Evolutionary conservation across 2,329 filamentous ascomycete genomes (phyloP).

Genomic region (Aspergillus candidus): DNA sequence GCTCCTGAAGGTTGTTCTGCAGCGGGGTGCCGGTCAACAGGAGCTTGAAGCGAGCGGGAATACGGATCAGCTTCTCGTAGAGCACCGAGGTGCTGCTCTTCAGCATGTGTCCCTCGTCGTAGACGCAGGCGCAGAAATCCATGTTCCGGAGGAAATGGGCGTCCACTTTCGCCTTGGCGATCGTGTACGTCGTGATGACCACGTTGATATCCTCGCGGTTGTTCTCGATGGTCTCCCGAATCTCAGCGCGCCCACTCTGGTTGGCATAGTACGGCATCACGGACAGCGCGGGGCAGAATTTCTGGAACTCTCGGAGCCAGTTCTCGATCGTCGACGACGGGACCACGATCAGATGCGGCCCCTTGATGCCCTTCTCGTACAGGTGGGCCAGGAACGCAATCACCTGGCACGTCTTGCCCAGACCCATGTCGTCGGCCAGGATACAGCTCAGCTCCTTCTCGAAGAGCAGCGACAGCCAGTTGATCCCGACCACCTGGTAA

Average conservation of each 20-base stretch:
- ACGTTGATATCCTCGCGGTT: slow-evolving; percentile 62
- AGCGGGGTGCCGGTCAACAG: slow-evolving; percentile 86
- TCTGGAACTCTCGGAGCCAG: slow-evolving; percentile 84
- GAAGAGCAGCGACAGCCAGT: slow-evolving; percentile 86
- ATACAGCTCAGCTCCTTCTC: slow-evolving; percentile 77
- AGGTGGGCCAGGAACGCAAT: slow-evolving; percentile 86
- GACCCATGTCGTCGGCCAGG: slow-evolving; percentile 90
- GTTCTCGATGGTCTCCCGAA: slow-evolving; percentile 61
- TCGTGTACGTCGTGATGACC: slow-evolving; percentile 66
- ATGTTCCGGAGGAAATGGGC: slow-evolving; percentile 57
- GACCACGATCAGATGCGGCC: slow-evolving; percentile 79
- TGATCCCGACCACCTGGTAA: slow-evolving; percentile 89
- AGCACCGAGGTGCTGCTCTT: slow-evolving; percentile 81
- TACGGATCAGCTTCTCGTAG: slow-evolving; percentile 71
- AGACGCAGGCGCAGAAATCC: slow-evolving; percentile 61
- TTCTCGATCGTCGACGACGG: slow-evolving; percentile 93
- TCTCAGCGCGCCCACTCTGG: slow-evolving; percentile 60
- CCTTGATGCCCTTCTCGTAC: slow-evolving; percentile 60
- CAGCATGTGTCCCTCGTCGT: slow-evolving; percentile 89
- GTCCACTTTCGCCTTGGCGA: slow-evolving; percentile 57
- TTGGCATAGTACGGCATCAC: slow-evolving; percentile 69
- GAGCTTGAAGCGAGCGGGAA: slow-evolving; percentile 75
- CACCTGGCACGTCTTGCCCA: slow-evolving; percentile 95
- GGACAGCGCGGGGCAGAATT: slow-evolving; percentile 71
- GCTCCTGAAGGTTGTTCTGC: slow-evolving; percentile 92